Base-by-base conservation (phyloP, 371 early-diverging fungal genomes). In the Apophysomyces variabilis region DNA sequence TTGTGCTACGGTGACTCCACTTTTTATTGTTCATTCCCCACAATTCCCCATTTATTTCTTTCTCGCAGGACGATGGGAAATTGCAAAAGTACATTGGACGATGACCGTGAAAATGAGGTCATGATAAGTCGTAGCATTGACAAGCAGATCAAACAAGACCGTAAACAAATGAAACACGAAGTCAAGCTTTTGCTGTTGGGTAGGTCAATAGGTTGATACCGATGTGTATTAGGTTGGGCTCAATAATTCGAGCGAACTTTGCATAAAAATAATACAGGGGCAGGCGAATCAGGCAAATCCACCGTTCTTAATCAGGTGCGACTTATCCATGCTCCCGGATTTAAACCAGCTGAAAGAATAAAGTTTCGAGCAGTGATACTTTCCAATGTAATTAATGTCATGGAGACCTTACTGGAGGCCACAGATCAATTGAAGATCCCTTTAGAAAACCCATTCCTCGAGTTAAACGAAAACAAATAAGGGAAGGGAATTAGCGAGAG, bases 241-340 rank as follows among this genome's bases (percentile, higher is more conserved):
- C 16, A 46, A 26, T 2, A 1, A 26, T 26, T 26, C 26, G 26
- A 26, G 26, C 26, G 1, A 26, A 26, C 26, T 7, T 4, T 37
- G 56, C 4, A 18, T 16, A 36, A 5, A 5, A 37, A n/a, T 43
- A 12, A 43, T 37, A 50, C 66, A 93, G 95, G 96, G 60, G 94
- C 95, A 37, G 96, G 96, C 38, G 96, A 96, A 80, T 95, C 96
- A 1, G 96, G 96, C 21, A 96, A 96, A 74, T 90, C 91, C 60
- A 96, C 96, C 41, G 92, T 96, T 58, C 80, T 95, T 58, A 95
- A 95, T 75, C 96, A 96, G 70, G 95, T 96, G 95, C 90, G 91
- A 73, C 82, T 95, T 37, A 94, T 96, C 67, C 96, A 96, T 76
- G 92, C 89, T 57, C 84, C 84, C 60, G 95, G 95, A 4, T 96